Conservation (phyloP, 1,284 basidiomycete genomes). For the Bothia castanella region DNA sequence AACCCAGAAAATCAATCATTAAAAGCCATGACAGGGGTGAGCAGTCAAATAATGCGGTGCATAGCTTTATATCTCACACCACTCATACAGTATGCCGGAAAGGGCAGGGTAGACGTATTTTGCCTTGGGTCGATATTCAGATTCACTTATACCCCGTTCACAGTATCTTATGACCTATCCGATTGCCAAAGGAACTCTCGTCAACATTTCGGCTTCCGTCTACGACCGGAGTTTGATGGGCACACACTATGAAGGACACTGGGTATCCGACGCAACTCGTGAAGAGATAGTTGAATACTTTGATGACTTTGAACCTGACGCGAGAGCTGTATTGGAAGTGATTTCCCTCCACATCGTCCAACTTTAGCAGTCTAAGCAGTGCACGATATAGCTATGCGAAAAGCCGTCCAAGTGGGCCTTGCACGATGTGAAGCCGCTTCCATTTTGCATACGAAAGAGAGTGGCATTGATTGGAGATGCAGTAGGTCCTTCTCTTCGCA, state of each 20-base stretch:
- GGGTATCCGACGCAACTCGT: slow-evolving; percentile 32
- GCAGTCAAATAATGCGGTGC: neutral
- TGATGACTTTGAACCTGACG: slow-evolving; percentile 43
- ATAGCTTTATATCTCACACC: neutral
- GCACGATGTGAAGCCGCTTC: slow-evolving; percentile 32
- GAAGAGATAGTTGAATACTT: slow-evolving; percentile 33
- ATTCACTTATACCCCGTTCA: neutral
- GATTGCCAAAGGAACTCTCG: slow-evolving; percentile 37
- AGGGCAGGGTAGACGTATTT: slow-evolving; percentile 9
- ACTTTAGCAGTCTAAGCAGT: neutral
- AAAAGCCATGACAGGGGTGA: slow-evolving; percentile 8
- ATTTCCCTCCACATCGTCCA: neutral
- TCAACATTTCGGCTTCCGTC: slow-evolving; percentile 43
- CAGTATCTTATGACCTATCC: slow-evolving; percentile 45
- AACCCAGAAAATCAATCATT: slow-evolving; percentile 8
- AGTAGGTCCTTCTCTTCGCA: slow-evolving; percentile 18
- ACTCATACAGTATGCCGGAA: slow-evolving; percentile 14
- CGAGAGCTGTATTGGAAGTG: slow-evolving; percentile 40
- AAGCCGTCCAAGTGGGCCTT: slow-evolving; percentile 31
- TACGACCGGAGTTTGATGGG: slow-evolving; percentile 35
- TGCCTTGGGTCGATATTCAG: neutral
- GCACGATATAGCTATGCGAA: slow-evolving; percentile 16
- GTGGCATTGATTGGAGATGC: slow-evolving; percentile 39
- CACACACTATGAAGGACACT: slow-evolving; percentile 35
- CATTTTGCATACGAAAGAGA: slow-evolving; percentile 29